Percentiles rank a stretch among this genome's conserved stretches.
Evolutionary conservation across 2,329 filamentous ascomycete genomes (phyloP).

Genomic region (Ophiosphaerella korrae): DNA sequence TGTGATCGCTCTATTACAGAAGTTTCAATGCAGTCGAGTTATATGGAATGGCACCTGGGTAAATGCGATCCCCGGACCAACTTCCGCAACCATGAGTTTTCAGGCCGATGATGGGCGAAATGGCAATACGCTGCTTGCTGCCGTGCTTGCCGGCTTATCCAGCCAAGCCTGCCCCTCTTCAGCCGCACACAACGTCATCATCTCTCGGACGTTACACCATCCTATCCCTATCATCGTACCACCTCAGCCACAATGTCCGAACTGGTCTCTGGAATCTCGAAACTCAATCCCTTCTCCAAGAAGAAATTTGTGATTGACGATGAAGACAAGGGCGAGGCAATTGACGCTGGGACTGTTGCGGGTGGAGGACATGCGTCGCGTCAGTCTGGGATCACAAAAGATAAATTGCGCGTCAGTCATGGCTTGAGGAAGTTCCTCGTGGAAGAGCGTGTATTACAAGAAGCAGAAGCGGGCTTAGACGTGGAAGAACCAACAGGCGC

Average conservation of each 20-base stretch:
- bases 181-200: constrained; percentile 4
- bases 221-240: not conserved
- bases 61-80: too few relatives aligned
- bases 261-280: constrained; percentile 40
- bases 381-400: constrained; percentile 56
- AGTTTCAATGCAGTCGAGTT: too few relatives aligned
- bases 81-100: too few relatives aligned
- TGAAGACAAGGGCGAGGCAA: constrained; percentile 62
- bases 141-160: not conserved
- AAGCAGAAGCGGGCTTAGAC: constrained; percentile 55
- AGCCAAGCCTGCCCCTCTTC: constrained; percentile 7
- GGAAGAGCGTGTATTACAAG: constrained; percentile 57
- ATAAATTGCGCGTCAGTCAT: constrained; percentile 63
- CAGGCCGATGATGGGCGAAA: not conserved
- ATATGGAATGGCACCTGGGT: too few relatives aligned
- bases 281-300: constrained; percentile 38
- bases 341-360: constrained; percentile 57
- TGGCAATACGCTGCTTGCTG: not conserved
- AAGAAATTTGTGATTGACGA: constrained; percentile 42
- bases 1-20: too few relatives aligned
- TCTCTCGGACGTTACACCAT: not conserved
- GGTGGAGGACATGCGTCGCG: constrained; percentile 64
- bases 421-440: constrained; percentile 63
- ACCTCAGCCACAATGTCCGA: constrained; percentile 33
- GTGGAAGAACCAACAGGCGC: constrained; percentile 52